These are phyloP conservation scores for Alternaria gansuensis DNA, from an alignment of 2,329 filamentous ascomycete species.

Conservation along the genomic window DNA sequence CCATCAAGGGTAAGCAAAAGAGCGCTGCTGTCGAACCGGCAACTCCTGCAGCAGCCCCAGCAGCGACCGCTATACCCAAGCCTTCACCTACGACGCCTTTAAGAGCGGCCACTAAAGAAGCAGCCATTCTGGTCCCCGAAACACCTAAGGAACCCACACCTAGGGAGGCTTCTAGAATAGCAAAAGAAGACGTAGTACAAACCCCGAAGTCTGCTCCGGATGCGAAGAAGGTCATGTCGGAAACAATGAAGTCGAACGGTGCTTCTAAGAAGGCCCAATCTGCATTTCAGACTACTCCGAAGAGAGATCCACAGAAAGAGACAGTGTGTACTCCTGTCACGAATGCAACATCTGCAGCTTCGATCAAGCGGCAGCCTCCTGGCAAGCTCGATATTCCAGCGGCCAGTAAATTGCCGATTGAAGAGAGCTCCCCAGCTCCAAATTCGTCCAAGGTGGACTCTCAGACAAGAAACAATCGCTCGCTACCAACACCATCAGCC, in stretches of 20 bases:
- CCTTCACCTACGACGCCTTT: slow-evolving; percentile 34
- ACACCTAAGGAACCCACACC: slow-evolving; percentile 19
- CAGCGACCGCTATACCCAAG: slow-evolving; percentile 10
- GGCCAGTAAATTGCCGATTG: slow-evolving; percentile 41
- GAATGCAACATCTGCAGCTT: slow-evolving; percentile 22
- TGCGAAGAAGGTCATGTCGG: slow-evolving; percentile 27
- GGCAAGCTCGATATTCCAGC: slow-evolving; percentile 60
- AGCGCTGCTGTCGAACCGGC: slow-evolving; percentile 13
- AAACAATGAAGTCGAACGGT: slow-evolving; percentile 33
- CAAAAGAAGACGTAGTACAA: slow-evolving; percentile 14
- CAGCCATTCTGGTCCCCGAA: slow-evolving; percentile 21
- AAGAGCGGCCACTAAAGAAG: slow-evolving; percentile 25
- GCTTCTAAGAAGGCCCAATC: slow-evolving; percentile 31
- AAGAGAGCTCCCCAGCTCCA: slow-evolving; percentile 28
- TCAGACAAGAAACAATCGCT: slow-evolving; percentile 38
- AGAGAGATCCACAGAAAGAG: slow-evolving; percentile 20
- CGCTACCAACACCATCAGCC: slow-evolving; percentile 54
- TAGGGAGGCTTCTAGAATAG: slow-evolving; percentile 24
- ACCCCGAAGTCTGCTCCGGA: slow-evolving; percentile 25
- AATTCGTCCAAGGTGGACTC: slow-evolving; percentile 34
- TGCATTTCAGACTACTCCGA: slow-evolving; percentile 23
- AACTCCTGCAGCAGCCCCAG: slow-evolving; percentile 10
- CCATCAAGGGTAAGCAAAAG: slow-evolving; percentile 36
- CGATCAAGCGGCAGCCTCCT: slow-evolving; percentile 53
- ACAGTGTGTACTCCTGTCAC: slow-evolving; percentile 13